phyloP scores from a whole-genome alignment of 768 basidiomycete species.

The Thelephora aurantiotincta region DNA sequence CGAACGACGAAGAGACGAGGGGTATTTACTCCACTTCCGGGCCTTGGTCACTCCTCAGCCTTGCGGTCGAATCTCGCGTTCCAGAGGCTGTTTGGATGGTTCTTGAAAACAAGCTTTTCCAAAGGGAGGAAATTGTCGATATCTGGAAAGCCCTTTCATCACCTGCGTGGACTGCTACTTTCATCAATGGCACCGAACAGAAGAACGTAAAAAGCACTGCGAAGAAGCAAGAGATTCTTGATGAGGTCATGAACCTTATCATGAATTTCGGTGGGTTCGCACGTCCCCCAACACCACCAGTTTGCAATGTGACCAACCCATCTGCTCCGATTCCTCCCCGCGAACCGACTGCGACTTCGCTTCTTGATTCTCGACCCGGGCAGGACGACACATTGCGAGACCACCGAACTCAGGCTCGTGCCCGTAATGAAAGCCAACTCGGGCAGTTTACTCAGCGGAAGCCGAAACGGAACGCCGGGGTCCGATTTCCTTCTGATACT shows the following conservation, averaged over 20 bases:
- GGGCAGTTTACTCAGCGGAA: conserved; percentile 3
- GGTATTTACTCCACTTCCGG: conserved; percentile 32
- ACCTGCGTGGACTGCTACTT: conserved; percentile 1
- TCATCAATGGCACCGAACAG: conserved; percentile 10
- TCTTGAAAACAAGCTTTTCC: conserved; percentile 42
- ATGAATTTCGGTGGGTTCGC: conserved; percentile 32
- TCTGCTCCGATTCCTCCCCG: not conserved
- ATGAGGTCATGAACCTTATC: conserved; percentile 39
- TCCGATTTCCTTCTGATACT: conserved; percentile 6
- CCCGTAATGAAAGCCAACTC: conserved; percentile 6
- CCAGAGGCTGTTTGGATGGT: conserved; percentile 54
- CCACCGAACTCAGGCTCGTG: not conserved
- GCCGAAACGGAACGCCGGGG: conserved; percentile 6
- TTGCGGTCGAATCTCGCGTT: conserved; percentile 46
- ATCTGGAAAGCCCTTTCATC: conserved; percentile 35
- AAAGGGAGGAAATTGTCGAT: conserved; percentile 30
- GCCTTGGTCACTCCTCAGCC: conserved; percentile 31
- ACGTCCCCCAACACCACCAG: conserved; percentile 24
- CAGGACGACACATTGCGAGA: not conserved
- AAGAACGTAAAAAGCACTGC: conserved; percentile 17
- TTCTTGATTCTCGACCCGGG: conserved; percentile 1
- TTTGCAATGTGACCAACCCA: conserved; percentile 7
- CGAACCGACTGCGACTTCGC: not conserved
- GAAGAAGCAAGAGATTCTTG: conserved; percentile 20
- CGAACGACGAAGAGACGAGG: conserved; percentile 34